Evolutionary conservation across 2,329 filamentous ascomycete species (phyloP).

Genomic region (Fusarium chaquense): DNA sequence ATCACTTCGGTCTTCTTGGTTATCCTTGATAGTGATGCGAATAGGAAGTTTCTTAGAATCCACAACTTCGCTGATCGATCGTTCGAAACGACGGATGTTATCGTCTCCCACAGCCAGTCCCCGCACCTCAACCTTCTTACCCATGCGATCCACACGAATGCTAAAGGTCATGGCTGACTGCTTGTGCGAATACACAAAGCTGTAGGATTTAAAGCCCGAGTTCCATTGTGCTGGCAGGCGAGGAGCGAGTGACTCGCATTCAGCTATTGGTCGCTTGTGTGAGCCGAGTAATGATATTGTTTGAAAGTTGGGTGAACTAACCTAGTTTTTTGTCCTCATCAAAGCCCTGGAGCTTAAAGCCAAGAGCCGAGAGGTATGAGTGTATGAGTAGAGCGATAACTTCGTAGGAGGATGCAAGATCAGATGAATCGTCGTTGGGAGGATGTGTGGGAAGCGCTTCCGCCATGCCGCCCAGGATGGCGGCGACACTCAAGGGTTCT

Average conservation of each 20-base stretch:
- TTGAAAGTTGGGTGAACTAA: constrained; percentile 52
- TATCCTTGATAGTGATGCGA: constrained; percentile 63
- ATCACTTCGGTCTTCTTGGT: constrained; percentile 62
- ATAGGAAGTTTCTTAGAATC: constrained; percentile 68
- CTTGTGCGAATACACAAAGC: constrained; percentile 87
- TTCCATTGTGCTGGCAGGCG: constrained; percentile 86
- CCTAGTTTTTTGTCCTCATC: constrained; percentile 82
- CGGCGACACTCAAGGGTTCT: constrained; percentile 48
- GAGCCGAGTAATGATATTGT: constrained; percentile 2
- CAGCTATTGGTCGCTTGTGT: constrained; percentile 42
- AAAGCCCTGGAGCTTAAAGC: constrained; percentile 86
- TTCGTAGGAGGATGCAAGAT: constrained; percentile 80
- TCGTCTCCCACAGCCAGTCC: constrained; percentile 85
- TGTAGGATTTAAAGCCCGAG: constrained; percentile 73
- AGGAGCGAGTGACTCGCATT: constrained; percentile 68
- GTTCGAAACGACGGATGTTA: constrained; percentile 81
- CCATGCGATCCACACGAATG: constrained; percentile 83
- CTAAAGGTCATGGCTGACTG: constrained; percentile 89
- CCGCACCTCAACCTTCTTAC: constrained; percentile 84
- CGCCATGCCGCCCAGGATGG: constrained; percentile 68
- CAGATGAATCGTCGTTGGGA: constrained; percentile 66
- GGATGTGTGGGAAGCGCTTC: constrained; percentile 69
- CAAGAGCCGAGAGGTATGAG: constrained; percentile 82
- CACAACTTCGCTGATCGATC: constrained; percentile 78
- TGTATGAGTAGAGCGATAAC: constrained; percentile 87